phyloP scores from a whole-genome alignment of 169 alveolate species.

The Plasmodium malariae region DNA sequence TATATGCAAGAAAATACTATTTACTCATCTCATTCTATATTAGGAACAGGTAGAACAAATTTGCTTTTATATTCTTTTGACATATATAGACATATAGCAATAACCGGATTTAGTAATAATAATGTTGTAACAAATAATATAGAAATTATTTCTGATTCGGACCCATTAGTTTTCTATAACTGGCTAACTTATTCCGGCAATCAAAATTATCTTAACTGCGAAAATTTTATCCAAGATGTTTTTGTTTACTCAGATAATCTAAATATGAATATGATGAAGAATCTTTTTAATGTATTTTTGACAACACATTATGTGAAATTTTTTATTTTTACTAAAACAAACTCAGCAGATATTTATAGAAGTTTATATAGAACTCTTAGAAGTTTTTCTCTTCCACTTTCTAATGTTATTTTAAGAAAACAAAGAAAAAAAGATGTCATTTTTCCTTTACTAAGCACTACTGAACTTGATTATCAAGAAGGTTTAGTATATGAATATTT shows the following conservation, averaged over 20 bases:
- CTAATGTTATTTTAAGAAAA: background rate
- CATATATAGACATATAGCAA: constrained; percentile 26
- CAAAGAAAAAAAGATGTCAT: constrained; percentile 4
- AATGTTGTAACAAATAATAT: constrained; percentile 10
- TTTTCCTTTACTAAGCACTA: constrained; percentile 4
- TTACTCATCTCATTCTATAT: constrained; percentile 51
- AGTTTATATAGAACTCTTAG: constrained; percentile 24
- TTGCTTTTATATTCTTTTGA: constrained; percentile 46
- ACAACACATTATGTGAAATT: constrained; percentile 41
- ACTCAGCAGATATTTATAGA: constrained; percentile 12
- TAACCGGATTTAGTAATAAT: constrained; percentile 11
- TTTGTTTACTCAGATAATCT: constrained; percentile 32
- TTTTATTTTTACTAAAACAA: constrained; percentile 36
- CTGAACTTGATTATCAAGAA: constrained; percentile 14
- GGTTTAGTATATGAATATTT: constrained; percentile 45
- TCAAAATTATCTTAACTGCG: background rate
- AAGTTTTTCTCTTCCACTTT: constrained; percentile 29
- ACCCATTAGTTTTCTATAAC: constrained; percentile 60
- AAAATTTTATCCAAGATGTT: constrained; percentile 18
- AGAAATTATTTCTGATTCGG: constrained; percentile 19
- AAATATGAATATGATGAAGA: constrained; percentile 37
- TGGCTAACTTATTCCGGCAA: constrained; percentile 60
- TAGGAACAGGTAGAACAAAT: constrained; percentile 58
- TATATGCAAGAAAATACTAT: background rate
- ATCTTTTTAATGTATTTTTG: constrained; percentile 27